Percentiles rank a stretch among this genome's conserved stretches.
phyloP scores from a whole-genome alignment of 257 asterid genomes.

The Solanum pennellii region DNA sequence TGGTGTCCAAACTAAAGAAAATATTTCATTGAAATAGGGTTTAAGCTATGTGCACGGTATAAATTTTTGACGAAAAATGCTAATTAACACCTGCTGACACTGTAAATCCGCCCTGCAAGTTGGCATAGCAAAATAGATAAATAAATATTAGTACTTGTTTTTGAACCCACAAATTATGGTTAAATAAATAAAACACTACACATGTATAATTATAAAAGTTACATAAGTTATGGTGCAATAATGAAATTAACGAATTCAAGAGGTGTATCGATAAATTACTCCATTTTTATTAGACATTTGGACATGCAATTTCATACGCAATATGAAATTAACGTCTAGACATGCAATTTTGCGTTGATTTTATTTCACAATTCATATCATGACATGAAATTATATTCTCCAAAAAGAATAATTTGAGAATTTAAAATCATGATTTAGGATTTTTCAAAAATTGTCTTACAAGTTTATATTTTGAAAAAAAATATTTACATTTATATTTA shows the following conservation, averaged over 20 bases:
- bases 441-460: no score
- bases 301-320: background rate
- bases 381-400: no score
- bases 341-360: background rate
- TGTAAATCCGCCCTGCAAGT: no score
- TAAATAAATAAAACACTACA: background rate
- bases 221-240: background rate
- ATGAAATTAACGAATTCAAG: background rate
- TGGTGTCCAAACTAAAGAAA: no score
- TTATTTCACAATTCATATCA: background rate
- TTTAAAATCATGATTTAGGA: no score
- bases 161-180: background rate
- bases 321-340: no score
- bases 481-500: no score
- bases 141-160: background rate
- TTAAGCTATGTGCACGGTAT: no score
- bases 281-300: background rate
- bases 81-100: no score
- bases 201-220: background rate
- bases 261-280: background rate
- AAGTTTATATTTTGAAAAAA: background rate
- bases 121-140: background rate
- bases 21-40: no score
- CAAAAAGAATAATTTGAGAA: background rate
- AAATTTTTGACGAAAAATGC: no score